These are phyloP conservation scores for Cnidoscolus chayamansa DNA, from an alignment of 441 rosid genomes.

Conservation along the genomic window DNA sequence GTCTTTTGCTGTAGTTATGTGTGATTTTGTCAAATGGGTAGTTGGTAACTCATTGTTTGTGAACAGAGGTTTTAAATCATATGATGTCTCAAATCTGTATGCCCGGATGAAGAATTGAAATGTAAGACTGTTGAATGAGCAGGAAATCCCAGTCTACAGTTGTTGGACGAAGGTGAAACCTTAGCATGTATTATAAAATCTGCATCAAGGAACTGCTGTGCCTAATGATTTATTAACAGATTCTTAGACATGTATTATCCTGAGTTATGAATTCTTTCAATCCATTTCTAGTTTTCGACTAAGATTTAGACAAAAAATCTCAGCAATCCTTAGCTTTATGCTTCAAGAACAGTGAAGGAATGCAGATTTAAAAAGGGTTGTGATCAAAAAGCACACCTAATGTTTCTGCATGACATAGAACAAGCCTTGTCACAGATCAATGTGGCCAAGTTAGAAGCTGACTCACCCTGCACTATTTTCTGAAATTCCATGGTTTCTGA, in stretches of 20 bases:
- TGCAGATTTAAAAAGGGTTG: not conserved
- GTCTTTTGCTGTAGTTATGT: constrained; percentile 18
- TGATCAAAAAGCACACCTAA: constrained; percentile 12
- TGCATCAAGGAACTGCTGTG: not conserved
- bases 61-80: constrained; percentile 8
- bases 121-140: not conserved
- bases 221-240: not conserved
- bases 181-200: not conserved
- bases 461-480: constrained; percentile 40
- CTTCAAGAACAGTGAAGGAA: not conserved
- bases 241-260: not conserved
- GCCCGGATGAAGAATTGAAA: not conserved
- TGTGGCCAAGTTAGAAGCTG: constrained; percentile 34
- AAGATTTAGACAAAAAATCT: not conserved
- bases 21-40: constrained; percentile 15
- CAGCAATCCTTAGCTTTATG: not conserved
- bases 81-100: not conserved
- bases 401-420: constrained; percentile 1
- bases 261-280: not conserved
- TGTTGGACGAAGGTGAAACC: too few relatives aligned
- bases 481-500: constrained; percentile 30
- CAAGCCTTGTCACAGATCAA: constrained; percentile 29
- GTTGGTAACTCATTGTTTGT: constrained; percentile 5
- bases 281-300: not conserved
- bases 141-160: too few relatives aligned